Conservation (phyloP, 495 filamentous ascomycete genomes). For the Neurospora cerealis region DNA sequence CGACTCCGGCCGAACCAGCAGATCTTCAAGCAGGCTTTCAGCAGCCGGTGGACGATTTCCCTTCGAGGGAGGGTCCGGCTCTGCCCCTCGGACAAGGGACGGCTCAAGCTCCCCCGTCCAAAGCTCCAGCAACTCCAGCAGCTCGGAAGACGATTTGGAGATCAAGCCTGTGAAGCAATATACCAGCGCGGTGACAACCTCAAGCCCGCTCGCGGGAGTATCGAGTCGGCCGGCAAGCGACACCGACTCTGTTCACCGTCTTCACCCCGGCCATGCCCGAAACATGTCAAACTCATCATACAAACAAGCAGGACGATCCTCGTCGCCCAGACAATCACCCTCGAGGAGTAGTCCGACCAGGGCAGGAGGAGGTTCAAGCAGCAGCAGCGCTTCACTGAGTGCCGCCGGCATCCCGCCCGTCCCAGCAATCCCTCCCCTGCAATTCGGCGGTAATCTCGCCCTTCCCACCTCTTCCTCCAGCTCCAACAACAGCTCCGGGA, state of each 20-base stretch:
- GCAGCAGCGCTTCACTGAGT: conserved; percentile 2
- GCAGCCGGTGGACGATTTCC: conserved; percentile 1
- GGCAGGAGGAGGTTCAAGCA: neutral
- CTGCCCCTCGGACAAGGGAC: conserved; percentile 2
- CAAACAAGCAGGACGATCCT: neutral
- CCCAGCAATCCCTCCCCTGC: conserved; percentile 14
- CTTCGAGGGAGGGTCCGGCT: neutral
- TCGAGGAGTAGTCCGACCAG: conserved; percentile 1
- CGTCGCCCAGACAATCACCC: conserved; percentile 1
- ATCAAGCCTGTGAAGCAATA: conserved; percentile 16
- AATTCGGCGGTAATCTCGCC: conserved; percentile 4
- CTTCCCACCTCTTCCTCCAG: neutral
- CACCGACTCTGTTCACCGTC: conserved; percentile 15
- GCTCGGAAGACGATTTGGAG: conserved; percentile 27
- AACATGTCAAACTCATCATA: conserved; percentile 16
- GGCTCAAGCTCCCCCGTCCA: conserved; percentile 8
- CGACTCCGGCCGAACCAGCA: conserved; percentile 15
- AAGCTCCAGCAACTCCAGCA: conserved; percentile 24
- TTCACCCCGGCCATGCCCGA: conserved; percentile 22
- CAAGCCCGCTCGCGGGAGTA: neutral
- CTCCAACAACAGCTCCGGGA: neutral
- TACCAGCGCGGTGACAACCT: neutral
- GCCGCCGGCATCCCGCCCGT: conserved; percentile 19
- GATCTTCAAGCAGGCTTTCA: conserved; percentile 22
- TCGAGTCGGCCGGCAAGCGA: conserved; percentile 9